These are phyloP conservation scores for Fomitopsis serialis DNA, from an alignment of 768 basidiomycete species.

Conservation along the genomic window DNA sequence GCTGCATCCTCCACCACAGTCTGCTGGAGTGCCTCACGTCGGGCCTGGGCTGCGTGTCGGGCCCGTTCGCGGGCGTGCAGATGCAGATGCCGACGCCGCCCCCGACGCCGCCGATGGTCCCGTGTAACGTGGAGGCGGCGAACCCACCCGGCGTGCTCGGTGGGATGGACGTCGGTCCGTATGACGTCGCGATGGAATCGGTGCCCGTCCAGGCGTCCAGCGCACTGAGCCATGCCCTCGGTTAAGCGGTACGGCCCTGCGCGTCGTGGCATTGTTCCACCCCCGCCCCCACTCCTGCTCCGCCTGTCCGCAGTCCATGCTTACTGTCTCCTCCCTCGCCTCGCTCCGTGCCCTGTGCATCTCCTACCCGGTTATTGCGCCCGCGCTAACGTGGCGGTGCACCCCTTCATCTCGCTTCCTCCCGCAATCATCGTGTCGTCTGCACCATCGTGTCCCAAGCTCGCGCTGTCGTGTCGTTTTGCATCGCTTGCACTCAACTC, in stretches of 20 bases:
- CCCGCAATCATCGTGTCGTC: too few species aligned
- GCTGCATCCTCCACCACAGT: slow-evolving; percentile 12
- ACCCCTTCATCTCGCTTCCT: too few species aligned
- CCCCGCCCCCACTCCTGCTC: background rate
- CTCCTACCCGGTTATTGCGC: too few species aligned
- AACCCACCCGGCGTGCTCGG: background rate
- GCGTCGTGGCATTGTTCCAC: background rate
- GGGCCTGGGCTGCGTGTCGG: slow-evolving; percentile 6
- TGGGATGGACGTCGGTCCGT: slow-evolving; percentile 5
- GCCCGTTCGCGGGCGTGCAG: background rate
- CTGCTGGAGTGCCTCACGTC: slow-evolving; percentile 13
- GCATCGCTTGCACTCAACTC: background rate
- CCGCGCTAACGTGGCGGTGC: too few species aligned
- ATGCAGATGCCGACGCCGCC: background rate
- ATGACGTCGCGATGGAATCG: slow-evolving; percentile 7
- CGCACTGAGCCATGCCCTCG: slow-evolving; percentile 14
- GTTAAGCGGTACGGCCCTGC: background rate
- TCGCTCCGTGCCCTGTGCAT: background rate
- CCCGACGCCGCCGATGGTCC: background rate
- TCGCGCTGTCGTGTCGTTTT: too few species aligned
- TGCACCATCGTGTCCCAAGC: too few species aligned
- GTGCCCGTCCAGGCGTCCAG: slow-evolving; percentile 9
- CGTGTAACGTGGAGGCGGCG: background rate
- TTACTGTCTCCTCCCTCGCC: too few species aligned
- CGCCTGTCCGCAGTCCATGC: background rate